Base-by-base conservation (phyloP, 257 asterid species). In the Leonotis leonurus region DNA sequence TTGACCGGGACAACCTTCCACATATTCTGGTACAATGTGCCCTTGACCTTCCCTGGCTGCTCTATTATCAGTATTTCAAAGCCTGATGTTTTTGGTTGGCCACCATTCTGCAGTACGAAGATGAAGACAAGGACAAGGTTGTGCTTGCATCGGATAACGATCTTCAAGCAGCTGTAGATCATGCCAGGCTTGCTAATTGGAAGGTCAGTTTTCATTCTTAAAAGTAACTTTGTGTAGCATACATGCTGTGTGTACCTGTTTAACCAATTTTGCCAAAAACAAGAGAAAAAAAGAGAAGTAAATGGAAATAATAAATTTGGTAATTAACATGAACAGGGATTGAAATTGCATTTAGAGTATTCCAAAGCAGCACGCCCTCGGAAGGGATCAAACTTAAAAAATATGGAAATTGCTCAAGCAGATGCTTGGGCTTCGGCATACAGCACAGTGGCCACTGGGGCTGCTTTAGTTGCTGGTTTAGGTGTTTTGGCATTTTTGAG, bases 401-500 rank as follows among this genome's bases (percentile, higher is more conserved):
- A 65, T 61, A 45, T 83, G 80, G 93, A 74, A 16, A 85, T 80
- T 67, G 95, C 81, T 65, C 89, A 78, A 9, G 77, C 85, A 35
- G 88, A 87, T 73, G 93, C 99, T 10, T 93, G 99, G 97, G 84
- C 95, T 60, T 83, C 99, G 2, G 97, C 99, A 54, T 93, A 85
- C 60, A 87, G 89, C 49, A 77, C 85, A 8, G 95, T 89, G 7
- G 96, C 96, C 12, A 95, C 96, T 44, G 99, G 99, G 45, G 96
- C 97, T 79, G 99, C 96, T 13, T 65, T 93, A 37, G 80, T 84
- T 45, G 99, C 97, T 17, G 95, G 96, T 60, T 73, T 93, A 72
- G 93, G 99, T 16, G 71, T 93, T 56, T 72, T 87, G 16, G 91
- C 95, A 52, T 90, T 82, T 76, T 77, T 85, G 74, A 81, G 83